Evolutionary conservation across 768 basidiomycete genomes (phyloP).

Genomic region (Tulasnella sp.): DNA sequence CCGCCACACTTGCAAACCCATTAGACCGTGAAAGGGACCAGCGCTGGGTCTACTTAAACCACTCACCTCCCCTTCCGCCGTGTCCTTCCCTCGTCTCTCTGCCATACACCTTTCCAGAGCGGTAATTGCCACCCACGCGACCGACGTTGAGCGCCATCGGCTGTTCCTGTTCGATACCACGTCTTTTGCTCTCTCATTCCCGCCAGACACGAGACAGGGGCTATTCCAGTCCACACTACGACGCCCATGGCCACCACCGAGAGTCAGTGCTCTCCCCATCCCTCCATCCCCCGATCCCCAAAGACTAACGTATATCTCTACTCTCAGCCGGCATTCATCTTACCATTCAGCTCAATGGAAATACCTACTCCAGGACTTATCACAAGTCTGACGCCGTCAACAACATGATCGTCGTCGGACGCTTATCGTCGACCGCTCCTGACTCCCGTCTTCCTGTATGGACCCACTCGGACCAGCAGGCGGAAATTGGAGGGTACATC

Average conservation of each 20-base stretch:
- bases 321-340: neutral
- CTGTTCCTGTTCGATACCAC: neutral
- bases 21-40: neutral
- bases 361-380: neutral
- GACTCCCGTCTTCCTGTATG: neutral
- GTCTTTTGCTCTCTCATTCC: neutral
- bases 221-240: neutral
- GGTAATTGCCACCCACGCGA: neutral
- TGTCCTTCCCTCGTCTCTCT: neutral
- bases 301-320: neutral
- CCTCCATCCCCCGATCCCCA: neutral
- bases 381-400: neutral
- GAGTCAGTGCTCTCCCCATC: neutral
- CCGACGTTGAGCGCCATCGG: neutral
- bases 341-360: neutral
- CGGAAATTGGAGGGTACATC: neutral
- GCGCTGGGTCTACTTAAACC: neutral
- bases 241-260: neutral
- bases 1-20: neutral
- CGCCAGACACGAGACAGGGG: neutral
- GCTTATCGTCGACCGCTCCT: neutral
- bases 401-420: conserved; percentile 1
- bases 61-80: neutral
- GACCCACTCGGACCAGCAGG: neutral
- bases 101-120: neutral